phyloP scores from a whole-genome alignment of 768 basidiomycete species.

The Lactifluus echinatus region DNA sequence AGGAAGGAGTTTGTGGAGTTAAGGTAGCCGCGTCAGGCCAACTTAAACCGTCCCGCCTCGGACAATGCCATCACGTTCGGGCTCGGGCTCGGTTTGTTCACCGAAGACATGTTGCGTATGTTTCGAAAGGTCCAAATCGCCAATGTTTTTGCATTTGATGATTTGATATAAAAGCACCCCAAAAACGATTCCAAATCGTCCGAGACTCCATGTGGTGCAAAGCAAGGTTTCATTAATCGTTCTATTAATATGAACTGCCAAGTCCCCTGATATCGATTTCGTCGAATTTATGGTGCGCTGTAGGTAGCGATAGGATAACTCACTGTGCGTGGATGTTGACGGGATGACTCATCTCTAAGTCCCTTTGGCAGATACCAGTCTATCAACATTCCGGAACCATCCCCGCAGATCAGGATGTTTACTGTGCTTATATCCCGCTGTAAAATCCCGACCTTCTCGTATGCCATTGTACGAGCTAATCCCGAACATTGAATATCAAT shows the following conservation, averaged over 20 bases:
- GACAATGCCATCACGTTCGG: too few species aligned
- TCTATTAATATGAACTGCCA: constrained; percentile 17
- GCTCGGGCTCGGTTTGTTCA: too few species aligned
- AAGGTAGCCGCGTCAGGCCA: too few species aligned
- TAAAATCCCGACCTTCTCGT: neutral
- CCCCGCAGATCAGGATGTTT: neutral
- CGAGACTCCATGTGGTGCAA: neutral
- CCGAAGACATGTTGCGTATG: too few species aligned
- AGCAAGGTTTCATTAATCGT: neutral
- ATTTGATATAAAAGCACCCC: constrained; percentile 9
- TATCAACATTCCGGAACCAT: neutral
- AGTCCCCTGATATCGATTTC: constrained; percentile 8
- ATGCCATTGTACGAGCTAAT: neutral
- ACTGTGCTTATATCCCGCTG: constrained; percentile 1
- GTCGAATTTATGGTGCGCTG: too few species aligned
- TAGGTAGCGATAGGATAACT: neutral
- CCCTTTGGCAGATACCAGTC: neutral
- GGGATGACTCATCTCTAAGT: neutral
- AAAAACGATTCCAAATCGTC: constrained; percentile 20
- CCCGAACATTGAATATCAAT: neutral
- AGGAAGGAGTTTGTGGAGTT: too few species aligned
- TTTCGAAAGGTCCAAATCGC: too few species aligned
- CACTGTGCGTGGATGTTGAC: neutral
- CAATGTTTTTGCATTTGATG: neutral
- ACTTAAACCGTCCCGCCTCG: too few species aligned